These are phyloP conservation scores for Trypanosomatidae sp. DNA, from an alignment of 208 protist species.

Conservation along the genomic window DNA sequence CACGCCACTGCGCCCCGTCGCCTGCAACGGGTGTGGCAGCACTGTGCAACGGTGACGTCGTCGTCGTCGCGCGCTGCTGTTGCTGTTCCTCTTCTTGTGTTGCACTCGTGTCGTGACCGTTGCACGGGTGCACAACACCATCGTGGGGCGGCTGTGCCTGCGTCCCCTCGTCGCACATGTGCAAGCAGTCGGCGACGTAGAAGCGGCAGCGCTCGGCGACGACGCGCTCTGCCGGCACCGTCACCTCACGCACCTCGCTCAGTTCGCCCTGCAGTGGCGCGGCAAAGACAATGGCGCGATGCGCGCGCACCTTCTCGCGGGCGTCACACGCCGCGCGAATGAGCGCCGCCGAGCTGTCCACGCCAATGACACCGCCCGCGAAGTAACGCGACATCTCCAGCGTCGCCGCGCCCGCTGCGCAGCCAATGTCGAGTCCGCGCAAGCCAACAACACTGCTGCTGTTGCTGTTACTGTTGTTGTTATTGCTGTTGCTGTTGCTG, in stretches of 20 bases:
- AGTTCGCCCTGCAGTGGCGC: slow-evolving; percentile 53
- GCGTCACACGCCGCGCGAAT: slow-evolving; percentile 33
- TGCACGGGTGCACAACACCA: too few species aligned
- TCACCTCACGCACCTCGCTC: slow-evolving; percentile 13
- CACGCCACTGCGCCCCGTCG: slow-evolving; percentile 40
- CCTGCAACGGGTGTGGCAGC: too few species aligned
- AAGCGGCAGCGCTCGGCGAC: slow-evolving; percentile 35
- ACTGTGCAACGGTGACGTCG: slow-evolving; percentile 6
- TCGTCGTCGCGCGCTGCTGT: slow-evolving; percentile 5
- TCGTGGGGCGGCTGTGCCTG: neutral
- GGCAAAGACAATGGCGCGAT: too few species aligned
- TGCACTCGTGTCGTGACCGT: too few species aligned
- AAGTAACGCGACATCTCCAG: slow-evolving; percentile 79
- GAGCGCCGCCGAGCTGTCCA: slow-evolving; percentile 66
- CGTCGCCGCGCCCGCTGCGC: slow-evolving; percentile 63
- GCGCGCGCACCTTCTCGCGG: slow-evolving; percentile 10
- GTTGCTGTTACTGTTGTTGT: too few species aligned
- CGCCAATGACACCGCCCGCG: slow-evolving; percentile 39
- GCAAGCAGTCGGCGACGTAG: slow-evolving; percentile 45
- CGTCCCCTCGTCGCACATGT: slow-evolving; percentile 20
- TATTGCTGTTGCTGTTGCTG: too few species aligned
- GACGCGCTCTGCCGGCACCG: slow-evolving; percentile 8
- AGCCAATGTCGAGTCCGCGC: slow-evolving; percentile 65
- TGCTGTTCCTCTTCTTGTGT: too few species aligned
- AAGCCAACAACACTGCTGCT: too few species aligned